phyloP scores from a whole-genome alignment of 495 filamentous ascomycete species.

The Podospora anserina region DNA sequence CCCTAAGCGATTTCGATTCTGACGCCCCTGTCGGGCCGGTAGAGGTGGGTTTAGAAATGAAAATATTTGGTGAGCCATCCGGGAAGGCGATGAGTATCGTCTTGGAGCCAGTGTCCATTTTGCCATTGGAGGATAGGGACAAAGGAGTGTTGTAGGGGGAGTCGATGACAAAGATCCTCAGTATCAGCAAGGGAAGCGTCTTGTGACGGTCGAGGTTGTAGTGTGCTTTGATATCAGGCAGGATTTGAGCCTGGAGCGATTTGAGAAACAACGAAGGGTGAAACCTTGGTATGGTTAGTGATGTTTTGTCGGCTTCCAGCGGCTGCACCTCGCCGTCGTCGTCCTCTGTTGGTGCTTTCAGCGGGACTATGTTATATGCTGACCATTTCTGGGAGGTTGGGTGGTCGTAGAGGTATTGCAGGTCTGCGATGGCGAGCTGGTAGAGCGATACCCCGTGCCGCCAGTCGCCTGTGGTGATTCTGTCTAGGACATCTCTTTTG shows the following conservation, averaged over 20 bases:
- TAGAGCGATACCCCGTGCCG: constrained; percentile 70
- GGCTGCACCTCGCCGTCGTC: constrained; percentile 27
- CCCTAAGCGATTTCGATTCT: constrained; percentile 61
- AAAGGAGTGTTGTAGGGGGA: constrained; percentile 61
- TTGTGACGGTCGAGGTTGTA: constrained; percentile 66
- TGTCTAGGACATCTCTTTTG: constrained; percentile 70
- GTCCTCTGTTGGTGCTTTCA: constrained; percentile 35
- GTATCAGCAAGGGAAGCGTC: constrained; percentile 60
- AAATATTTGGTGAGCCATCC: constrained; percentile 69
- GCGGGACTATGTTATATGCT: constrained; percentile 56
- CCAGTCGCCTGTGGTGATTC: constrained; percentile 81
- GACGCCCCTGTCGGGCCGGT: constrained; percentile 32
- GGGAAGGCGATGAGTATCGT: constrained; percentile 78
- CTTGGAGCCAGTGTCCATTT: constrained; percentile 47
- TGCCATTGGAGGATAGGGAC: constrained; percentile 29
- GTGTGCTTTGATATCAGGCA: constrained; percentile 75
- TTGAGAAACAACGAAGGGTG: constrained; percentile 72
- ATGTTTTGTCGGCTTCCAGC: constrained; percentile 39
- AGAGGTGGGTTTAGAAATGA: constrained; percentile 56
- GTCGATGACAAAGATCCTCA: constrained; percentile 72
- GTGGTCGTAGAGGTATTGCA: constrained; percentile 75
- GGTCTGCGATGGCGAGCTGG: constrained; percentile 76
- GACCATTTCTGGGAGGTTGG: constrained; percentile 71
- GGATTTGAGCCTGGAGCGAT: constrained; percentile 66
- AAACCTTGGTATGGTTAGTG: constrained; percentile 61